A percentile compares a stretch with the other conserved stretches of the same genome.
Conservation (phyloP, 345 rosid species). For the Kernera saxatilis region DNA sequence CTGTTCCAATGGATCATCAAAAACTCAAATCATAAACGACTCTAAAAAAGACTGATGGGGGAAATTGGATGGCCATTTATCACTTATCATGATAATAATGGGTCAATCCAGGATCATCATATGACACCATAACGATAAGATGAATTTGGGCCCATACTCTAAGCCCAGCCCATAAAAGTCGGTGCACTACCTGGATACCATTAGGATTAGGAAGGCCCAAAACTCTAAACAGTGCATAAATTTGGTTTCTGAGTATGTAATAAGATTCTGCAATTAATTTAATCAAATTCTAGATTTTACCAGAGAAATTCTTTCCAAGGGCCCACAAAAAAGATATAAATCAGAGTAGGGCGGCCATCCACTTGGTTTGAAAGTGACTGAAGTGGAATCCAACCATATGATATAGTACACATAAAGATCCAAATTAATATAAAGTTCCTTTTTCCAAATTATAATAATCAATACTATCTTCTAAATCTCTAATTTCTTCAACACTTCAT, state of each 20-base stretch:
- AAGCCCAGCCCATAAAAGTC: conserved; percentile 7
- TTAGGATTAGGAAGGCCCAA: background rate
- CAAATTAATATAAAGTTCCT: background rate
- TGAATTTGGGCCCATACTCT: background rate
- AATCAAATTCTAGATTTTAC: background rate
- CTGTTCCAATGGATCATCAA: background rate
- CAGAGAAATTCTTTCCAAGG: background rate
- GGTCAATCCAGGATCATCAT: background rate
- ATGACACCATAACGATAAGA: background rate
- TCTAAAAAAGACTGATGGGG: background rate
- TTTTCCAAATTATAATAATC: background rate
- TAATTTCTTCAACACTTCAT: background rate
- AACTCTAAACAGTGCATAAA: background rate
- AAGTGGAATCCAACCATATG: conserved; percentile 48
- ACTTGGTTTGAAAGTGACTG: conserved; percentile 46
- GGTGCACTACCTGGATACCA: background rate
- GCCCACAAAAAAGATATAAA: background rate
- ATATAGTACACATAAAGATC: conserved; percentile 2
- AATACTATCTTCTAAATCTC: background rate
- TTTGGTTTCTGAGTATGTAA: background rate
- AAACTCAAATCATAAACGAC: background rate
- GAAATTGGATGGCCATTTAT: background rate
- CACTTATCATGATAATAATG: background rate
- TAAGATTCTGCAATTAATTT: background rate
- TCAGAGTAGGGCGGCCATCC: conserved; percentile 16